Evolutionary conservation across 768 basidiomycete species (phyloP), one percentile per base, ranked within the genome.

Genomic region (Coprinopsis cinerea): DNA sequence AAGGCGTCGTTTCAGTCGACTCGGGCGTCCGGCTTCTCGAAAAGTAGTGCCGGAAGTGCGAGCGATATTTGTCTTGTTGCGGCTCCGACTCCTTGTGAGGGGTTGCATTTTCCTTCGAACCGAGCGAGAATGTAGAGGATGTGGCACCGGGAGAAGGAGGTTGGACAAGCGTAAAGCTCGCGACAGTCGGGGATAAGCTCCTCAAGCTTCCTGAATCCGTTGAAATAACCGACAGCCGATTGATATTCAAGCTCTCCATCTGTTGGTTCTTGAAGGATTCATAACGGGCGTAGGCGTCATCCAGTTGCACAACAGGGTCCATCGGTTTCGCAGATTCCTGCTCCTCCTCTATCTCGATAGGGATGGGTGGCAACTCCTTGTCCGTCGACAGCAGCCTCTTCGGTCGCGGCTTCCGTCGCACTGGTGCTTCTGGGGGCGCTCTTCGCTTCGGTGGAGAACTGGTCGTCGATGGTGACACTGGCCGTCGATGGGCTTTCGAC

Each of bases 271-370:
- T 80, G 66, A 84, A 93, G n/a, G 82, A 73, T 62, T 94, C 89
- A 60, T 95, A 96, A 30, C 91, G 76, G 49, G 89, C 88, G 63
- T 86, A 95, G 0, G 93, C 93, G 63, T 95, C 92, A 57, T 92
- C 85, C 30, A 88, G 67, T 4, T 65, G 71, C 3, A 64, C 60
- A 37, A 70, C 67, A 54, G 76, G 70, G 37, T 77, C 71, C 11
- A 64, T n/a, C 56, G 52, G 35, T 61, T 60, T 4, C 20, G 66
- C 32, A 9, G 41, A 43, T 6, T 22, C 22, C 9, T 23, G 22
- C 24, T 60, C 59, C 15, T 44, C 45, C 26, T 63, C 62, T 47
- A 44, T 64, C 56, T 32, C 66, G 56, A 14, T 55, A 1, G 81
- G 82, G 1, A 78, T 59, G 0, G 77, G 71, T 3, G 85, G 85